phyloP scores from a whole-genome alignment of 1,284 basidiomycete species.

The Irpex sp. region DNA sequence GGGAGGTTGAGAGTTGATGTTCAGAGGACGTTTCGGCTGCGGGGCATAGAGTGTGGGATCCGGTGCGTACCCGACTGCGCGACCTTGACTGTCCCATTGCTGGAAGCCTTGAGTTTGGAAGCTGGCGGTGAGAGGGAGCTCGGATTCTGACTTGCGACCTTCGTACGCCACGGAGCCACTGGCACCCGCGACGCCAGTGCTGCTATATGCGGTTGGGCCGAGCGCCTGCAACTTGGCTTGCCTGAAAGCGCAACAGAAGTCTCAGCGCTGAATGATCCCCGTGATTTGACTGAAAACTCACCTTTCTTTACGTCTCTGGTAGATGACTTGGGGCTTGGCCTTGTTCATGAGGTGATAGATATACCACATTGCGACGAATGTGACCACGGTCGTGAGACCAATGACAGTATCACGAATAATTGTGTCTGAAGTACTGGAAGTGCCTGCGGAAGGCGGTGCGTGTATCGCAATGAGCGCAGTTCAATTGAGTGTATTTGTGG shows the following conservation, averaged over 20 bases:
- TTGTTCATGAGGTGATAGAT: slow-evolving; percentile 73
- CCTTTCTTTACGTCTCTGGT: slow-evolving; percentile 66
- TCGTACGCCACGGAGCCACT: slow-evolving; percentile 29
- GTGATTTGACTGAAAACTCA: slow-evolving; percentile 23
- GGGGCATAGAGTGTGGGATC: slow-evolving; percentile 31
- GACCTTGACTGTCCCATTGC: slow-evolving; percentile 32
- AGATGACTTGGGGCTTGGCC: slow-evolving; percentile 70
- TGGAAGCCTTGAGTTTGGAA: slow-evolving; percentile 19
- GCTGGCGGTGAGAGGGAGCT: slow-evolving; percentile 34
- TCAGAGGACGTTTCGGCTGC: slow-evolving; percentile 28
- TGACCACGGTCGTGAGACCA: slow-evolving; percentile 62
- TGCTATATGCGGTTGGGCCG: slow-evolving; percentile 24
- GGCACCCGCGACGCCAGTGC: slow-evolving; percentile 20
- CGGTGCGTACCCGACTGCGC: slow-evolving; percentile 29
- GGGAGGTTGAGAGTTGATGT: background rate
- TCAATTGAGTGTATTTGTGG: background rate
- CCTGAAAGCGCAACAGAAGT: slow-evolving; percentile 22
- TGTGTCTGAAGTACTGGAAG: slow-evolving; percentile 38
- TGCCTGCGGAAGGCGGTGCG: slow-evolving; percentile 13
- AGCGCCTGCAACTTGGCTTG: slow-evolving; percentile 41
- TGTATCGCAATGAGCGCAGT: background rate
- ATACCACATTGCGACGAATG: slow-evolving; percentile 78
- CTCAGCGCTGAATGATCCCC: background rate
- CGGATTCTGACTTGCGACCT: slow-evolving; percentile 32
- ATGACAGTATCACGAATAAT: slow-evolving; percentile 64